phyloP scores from a whole-genome alignment of 2,329 filamentous ascomycete genomes.

The Elsinoe australis region DNA sequence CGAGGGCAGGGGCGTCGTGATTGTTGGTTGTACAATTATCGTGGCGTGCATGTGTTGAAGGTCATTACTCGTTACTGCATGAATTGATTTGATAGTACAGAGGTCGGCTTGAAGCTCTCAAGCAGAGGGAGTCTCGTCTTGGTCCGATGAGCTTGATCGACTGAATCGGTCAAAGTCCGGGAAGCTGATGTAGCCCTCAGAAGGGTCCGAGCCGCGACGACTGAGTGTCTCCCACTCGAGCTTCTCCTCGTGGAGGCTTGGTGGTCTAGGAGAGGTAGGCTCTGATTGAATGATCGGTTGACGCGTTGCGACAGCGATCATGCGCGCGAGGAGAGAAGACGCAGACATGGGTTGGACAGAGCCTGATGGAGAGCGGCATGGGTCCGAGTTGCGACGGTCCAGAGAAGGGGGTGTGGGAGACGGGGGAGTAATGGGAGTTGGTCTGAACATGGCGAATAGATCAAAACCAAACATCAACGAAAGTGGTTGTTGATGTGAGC shows the following conservation, averaged over 20 bases:
- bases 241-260: slow-evolving; percentile 15
- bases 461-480: slow-evolving; percentile 13
- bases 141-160: slow-evolving; percentile 1
- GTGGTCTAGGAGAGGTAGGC: neutral
- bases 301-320: slow-evolving; percentile 12
- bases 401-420: slow-evolving; percentile 15
- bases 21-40: neutral
- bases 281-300: slow-evolving; percentile 2
- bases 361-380: slow-evolving; percentile 5
- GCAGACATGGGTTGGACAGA: slow-evolving; percentile 4
- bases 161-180: slow-evolving; percentile 27
- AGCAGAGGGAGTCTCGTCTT: neutral
- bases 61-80: slow-evolving; percentile 13
- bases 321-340: slow-evolving; percentile 9
- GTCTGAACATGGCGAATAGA: slow-evolving; percentile 17
- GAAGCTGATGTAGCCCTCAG: slow-evolving; percentile 29
- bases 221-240: slow-evolving; percentile 16
- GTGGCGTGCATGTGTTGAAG: slow-evolving; percentile 2
- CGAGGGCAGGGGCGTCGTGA: neutral
- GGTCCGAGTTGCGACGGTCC: slow-evolving; percentile 17
- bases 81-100: slow-evolving; percentile 7
- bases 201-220: slow-evolving; percentile 13
- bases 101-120: neutral
- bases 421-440: slow-evolving; percentile 14
- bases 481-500: neutral